Conservation (phyloP, 2,329 filamentous ascomycete genomes). For the Hypoxylon sp. region DNA sequence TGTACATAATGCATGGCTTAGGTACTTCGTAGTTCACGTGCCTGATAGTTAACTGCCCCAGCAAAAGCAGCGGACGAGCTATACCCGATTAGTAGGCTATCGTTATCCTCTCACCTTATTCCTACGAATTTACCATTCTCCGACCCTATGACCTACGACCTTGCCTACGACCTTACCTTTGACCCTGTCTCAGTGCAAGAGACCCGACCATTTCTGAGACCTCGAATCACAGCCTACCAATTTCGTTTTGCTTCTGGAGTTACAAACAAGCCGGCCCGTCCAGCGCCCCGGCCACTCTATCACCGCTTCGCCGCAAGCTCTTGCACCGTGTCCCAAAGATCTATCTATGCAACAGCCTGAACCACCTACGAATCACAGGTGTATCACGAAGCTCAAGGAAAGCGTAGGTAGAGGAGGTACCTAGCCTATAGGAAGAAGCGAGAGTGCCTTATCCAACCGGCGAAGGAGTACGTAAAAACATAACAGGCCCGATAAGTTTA, state of each 20-base stretch:
- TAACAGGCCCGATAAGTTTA: constrained; percentile 35
- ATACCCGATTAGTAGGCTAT: neutral
- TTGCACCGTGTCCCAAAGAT: constrained; percentile 16
- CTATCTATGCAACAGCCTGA: constrained; percentile 6
- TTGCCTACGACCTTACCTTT: neutral
- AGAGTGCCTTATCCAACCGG: constrained; percentile 1
- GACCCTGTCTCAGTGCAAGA: constrained; percentile 32
- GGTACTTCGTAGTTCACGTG: too few species aligned
- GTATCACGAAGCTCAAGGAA: constrained; percentile 17
- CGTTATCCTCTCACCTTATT: constrained; percentile 10
- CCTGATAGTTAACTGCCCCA: neutral
- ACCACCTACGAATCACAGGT: constrained; percentile 19
- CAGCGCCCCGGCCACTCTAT: constrained; percentile 30
- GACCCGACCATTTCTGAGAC: constrained; percentile 37
- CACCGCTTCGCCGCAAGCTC: constrained; percentile 29
- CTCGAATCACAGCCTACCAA: constrained; percentile 43
- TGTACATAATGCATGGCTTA: neutral
- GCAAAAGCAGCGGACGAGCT: neutral
- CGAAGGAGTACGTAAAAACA: constrained; percentile 22
- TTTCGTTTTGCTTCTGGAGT: constrained; percentile 30
- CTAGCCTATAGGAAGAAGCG: constrained; percentile 5
- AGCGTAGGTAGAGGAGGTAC: constrained; percentile 17
- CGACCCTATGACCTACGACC: constrained; percentile 2
- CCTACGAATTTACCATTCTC: constrained; percentile 27
- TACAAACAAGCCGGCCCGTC: constrained; percentile 43